Percentiles rank a stretch among this genome's conserved stretches.
Conservation (phyloP, 495 filamentous ascomycete genomes). For the Geoglossum glabrum region DNA sequence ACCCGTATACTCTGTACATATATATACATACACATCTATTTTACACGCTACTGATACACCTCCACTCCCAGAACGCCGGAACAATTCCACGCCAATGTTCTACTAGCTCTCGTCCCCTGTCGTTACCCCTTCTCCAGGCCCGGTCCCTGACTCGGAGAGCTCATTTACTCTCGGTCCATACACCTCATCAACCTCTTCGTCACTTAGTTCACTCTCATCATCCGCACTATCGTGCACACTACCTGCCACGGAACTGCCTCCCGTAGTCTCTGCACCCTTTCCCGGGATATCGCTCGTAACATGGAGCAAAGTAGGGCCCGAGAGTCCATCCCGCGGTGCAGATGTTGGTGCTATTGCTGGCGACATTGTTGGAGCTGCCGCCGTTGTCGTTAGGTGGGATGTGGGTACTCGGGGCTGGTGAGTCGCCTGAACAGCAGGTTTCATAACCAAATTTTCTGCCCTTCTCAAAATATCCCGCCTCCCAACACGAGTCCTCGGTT, state of each 20-base stretch:
- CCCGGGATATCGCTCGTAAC: constrained; percentile 16
- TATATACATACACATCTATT: not conserved
- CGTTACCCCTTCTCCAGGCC: not conserved
- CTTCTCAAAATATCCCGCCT: constrained; percentile 25
- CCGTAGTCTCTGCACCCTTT: constrained; percentile 9
- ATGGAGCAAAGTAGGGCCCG: not conserved
- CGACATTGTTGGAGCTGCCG: not conserved
- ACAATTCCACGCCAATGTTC: not conserved
- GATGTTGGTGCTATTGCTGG: not conserved
- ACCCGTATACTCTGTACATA: too few relatives aligned
- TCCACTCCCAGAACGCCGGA: not conserved
- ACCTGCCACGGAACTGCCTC: constrained; percentile 25
- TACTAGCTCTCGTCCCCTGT: not conserved
- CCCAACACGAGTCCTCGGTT: constrained; percentile 1
- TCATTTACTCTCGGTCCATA: not conserved
- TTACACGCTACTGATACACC: not conserved
- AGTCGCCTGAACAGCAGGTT: constrained; percentile 12
- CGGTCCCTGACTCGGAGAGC: not conserved
- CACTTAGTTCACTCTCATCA: constrained; percentile 64
- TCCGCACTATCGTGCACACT: constrained; percentile 58
- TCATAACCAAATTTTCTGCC: constrained; percentile 26
- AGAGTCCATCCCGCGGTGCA: not conserved
- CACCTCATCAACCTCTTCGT: constrained; percentile 33
- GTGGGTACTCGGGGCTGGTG: constrained; percentile 9
- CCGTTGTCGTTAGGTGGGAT: not conserved